Evolutionary conservation across 192 early-diverging fungal species (phyloP).

Genomic region (Backusella psychrophila): DNA sequence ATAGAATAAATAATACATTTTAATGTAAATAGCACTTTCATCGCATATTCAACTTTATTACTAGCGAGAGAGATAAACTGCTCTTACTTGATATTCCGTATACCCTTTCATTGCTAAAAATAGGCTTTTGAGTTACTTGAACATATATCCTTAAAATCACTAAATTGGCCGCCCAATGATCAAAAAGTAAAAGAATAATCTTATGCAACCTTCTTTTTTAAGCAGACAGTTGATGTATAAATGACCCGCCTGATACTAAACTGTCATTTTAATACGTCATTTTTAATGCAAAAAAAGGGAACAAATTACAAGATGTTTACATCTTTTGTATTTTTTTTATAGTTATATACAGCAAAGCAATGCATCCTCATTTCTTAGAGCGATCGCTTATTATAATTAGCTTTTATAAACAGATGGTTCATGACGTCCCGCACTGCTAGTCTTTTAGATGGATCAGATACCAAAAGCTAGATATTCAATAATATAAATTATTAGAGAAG

Average conservation of each 20-base stretch:
- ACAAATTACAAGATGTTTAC: background rate
- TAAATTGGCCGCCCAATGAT: background rate
- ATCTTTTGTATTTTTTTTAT: background rate
- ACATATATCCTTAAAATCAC: background rate
- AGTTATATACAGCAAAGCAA: background rate
- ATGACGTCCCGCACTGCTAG: background rate
- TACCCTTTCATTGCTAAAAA: background rate
- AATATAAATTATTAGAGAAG: background rate
- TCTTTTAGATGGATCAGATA: background rate
- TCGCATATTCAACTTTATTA: background rate
- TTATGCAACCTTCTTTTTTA: background rate
- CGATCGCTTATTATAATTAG: background rate
- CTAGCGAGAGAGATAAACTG: background rate
- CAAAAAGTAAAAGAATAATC: background rate
- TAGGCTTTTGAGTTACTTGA: background rate
- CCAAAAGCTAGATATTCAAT: background rate
- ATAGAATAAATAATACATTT: slow-evolving; percentile 1
- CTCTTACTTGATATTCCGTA: no score
- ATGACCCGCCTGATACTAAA: no score
- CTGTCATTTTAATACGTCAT: background rate
- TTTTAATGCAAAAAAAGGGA: background rate
- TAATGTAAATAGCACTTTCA: background rate
- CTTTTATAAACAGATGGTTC: background rate
- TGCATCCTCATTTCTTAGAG: background rate
- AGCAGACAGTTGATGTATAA: background rate